Base-by-base conservation (phyloP, 768 basidiomycete species). In the Rickenella mellea region DNA sequence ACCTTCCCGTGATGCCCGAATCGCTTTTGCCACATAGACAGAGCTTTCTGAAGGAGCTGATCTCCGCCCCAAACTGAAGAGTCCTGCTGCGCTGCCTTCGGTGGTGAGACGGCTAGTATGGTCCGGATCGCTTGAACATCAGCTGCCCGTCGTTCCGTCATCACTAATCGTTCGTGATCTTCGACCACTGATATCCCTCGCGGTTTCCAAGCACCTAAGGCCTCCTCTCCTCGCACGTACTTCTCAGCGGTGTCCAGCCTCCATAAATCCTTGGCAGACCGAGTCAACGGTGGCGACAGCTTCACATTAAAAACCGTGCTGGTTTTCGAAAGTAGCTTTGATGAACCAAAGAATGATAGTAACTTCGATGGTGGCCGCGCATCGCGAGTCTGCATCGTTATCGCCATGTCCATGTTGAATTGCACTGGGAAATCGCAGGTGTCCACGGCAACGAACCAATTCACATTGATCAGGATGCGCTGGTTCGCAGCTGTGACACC, bases 161-260 rank as follows among this genome's bases (percentile, higher is more conserved):
- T 71, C 11, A 82, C 69, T n/a, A 90, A 63, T 44, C 80, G 73
- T 37, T 69, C 68, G 55, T 88, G 85, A 55, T 97, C 94, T 49
- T 94, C 81, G 21, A 99, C 83, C 8, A 91, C 80, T 1, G 83
- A 82, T 21, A 97, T 73, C 7, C 93, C 89, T 33, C 93, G 74
- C 32, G 93, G 80, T 51, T 79, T 84, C 93, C 94, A 98, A 15
- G 70, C 60, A 5, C 73, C 79, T 22, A 98, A 69, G 3, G 70
- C 61, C 53, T 97, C 93, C 58, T 98, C 93, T 6, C 94, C 94
- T 33, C 82, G 74, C 0, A 99, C 92, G 61, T 93, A 97, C 58
- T 91, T 93, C 62, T 88, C 85, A 22, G 87, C 80, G 1, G 94
- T 97, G 64, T 99, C 91, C 40, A 98, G 68, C 29, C 92, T 70